A percentile compares a stretch with the other conserved stretches of the same genome.
These are phyloP conservation scores for Leccinum arenicola DNA, from an alignment of 768 basidiomycete genomes.

Conservation along the genomic window DNA sequence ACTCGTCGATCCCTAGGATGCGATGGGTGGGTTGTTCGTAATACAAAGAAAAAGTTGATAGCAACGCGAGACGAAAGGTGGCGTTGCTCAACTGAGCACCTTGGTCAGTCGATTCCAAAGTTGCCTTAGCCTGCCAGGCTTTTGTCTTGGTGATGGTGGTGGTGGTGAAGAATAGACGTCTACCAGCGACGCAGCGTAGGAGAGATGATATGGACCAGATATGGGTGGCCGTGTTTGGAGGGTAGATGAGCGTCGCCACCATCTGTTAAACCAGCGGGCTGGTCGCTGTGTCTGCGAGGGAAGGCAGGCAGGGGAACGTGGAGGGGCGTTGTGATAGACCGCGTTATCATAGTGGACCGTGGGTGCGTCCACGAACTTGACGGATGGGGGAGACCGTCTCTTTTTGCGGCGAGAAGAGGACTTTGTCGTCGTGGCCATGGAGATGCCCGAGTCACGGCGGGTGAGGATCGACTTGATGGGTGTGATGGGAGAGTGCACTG, in stretches of 20 bases:
- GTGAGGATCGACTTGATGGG: conserved; percentile 58
- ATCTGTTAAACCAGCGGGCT: conserved; percentile 25
- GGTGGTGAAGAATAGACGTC: conserved; percentile 19
- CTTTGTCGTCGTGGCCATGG: conserved; percentile 35
- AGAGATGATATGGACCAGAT: conserved; percentile 32
- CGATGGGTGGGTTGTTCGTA: not conserved
- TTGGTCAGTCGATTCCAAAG: conserved; percentile 27
- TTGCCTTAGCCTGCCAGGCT: conserved; percentile 25
- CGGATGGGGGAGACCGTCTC: conserved; percentile 43
- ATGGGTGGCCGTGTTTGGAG: conserved; percentile 28
- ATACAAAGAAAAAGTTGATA: not conserved
- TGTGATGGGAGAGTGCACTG: conserved; percentile 21
- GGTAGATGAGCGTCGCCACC: conserved; percentile 23
- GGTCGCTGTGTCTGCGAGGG: conserved; percentile 10
- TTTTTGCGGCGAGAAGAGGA: conserved; percentile 23
- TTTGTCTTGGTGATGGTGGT: conserved; percentile 9
- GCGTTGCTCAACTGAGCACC: conserved; percentile 14
- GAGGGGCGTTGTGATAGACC: conserved; percentile 12
- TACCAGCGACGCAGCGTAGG: conserved; percentile 31
- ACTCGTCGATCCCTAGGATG: not conserved
- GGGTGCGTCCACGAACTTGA: conserved; percentile 69
- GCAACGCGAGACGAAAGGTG: not conserved
- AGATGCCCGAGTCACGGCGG: conserved; percentile 48
- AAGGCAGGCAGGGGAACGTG: conserved; percentile 13
- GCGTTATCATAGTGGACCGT: conserved; percentile 48